Percentiles rank a stretch among this genome's conserved stretches.
phyloP scores from a whole-genome alignment of 768 basidiomycete species.

The Boletus rufocinnamomeus region DNA sequence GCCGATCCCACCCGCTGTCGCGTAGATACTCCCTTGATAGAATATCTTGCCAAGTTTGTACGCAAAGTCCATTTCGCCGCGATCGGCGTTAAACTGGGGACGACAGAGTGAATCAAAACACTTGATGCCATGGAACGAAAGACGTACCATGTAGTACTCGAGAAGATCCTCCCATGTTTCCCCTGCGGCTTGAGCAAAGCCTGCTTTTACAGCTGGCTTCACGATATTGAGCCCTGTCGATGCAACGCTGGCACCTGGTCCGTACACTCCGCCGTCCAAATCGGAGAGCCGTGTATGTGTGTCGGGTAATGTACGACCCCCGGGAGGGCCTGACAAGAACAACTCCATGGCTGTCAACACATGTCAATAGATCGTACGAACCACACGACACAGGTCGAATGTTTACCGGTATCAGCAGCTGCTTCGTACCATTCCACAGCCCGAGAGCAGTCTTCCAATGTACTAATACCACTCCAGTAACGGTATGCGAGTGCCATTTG shows the following conservation, averaged over 20 bases:
- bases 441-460: conserved; percentile 79
- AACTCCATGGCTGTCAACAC: conserved; percentile 65
- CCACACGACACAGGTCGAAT: conserved; percentile 25
- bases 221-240: conserved; percentile 77
- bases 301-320: conserved; percentile 82
- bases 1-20: conserved; percentile 71
- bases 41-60: conserved; percentile 94
- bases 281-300: conserved; percentile 85
- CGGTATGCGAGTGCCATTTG: conserved; percentile 94
- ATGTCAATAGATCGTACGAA: conserved; percentile 1
- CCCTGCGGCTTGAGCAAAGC: conserved; percentile 78
- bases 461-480: conserved; percentile 95
- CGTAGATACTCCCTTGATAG: conserved; percentile 94
- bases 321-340: conserved; percentile 86
- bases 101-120: not conserved
- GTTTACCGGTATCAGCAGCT: conserved; percentile 80
- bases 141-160: conserved; percentile 82
- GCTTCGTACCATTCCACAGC: conserved; percentile 89
- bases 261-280: conserved; percentile 89
- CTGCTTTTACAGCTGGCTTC: conserved; percentile 81
- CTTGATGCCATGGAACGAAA: not conserved
- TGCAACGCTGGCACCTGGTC: conserved; percentile 91
- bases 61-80: conserved; percentile 86
- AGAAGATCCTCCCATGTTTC: conserved; percentile 94
- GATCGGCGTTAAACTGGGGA: conserved; percentile 88